phyloP scores from a whole-genome alignment of 805 yeast species.

The Schwanniomyces pseudopolymorphus region DNA sequence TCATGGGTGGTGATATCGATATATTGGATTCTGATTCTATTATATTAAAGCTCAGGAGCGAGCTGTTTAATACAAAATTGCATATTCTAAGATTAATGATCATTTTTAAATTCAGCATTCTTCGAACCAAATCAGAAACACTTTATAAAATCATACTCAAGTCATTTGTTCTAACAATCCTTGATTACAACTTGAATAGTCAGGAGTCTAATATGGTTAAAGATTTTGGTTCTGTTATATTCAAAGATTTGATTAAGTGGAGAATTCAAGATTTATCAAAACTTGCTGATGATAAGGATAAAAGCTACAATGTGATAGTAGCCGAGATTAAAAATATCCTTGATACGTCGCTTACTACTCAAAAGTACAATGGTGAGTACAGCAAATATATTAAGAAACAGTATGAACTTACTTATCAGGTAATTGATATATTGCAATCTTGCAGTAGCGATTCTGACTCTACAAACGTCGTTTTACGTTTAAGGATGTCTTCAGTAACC shows the following conservation, averaged over 20 bases:
- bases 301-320: conserved; percentile 1
- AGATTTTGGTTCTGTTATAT: conserved; percentile 16
- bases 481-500: not conserved
- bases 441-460: not conserved
- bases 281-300: not conserved
- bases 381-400: conserved; percentile 7
- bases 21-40: conserved; percentile 4
- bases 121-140: not conserved
- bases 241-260: conserved; percentile 7
- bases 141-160: conserved; percentile 2
- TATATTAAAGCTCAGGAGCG: conserved; percentile 21
- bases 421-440: conserved; percentile 12
- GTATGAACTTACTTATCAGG: conserved; percentile 22
- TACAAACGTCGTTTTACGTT: not conserved
- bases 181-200: conserved; percentile 29
- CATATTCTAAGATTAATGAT: conserved; percentile 16
- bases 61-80: conserved; percentile 13
- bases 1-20: conserved; percentile 2
- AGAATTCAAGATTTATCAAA: not conserved
- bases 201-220: conserved; percentile 11
- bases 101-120: conserved; percentile 12
- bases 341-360: conserved; percentile 1
- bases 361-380: conserved; percentile 7
- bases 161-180: conserved; percentile 10
- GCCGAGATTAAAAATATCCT: conserved; percentile 1